Base-by-base conservation (phyloP, 1,139 yeast genomes). In the Sugiyamaella novakii region DNA sequence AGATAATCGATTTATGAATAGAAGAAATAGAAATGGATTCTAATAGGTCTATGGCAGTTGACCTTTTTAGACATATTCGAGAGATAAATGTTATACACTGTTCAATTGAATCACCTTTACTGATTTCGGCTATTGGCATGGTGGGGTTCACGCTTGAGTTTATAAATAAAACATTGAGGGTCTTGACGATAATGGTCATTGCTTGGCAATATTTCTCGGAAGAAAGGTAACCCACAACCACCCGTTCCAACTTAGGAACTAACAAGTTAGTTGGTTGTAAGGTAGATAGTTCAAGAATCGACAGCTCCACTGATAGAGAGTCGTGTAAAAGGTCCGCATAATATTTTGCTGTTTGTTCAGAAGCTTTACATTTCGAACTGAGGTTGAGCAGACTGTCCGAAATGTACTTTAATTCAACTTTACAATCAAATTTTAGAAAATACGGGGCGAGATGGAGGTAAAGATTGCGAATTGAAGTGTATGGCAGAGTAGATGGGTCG, bases 331-430 rank as follows among this genome's bases (percentile, higher is more conserved):
- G 18, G 10, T 17, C 40, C 18, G 15, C 5, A 17, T 18, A 17
- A 10, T 33, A 15, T 3, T 6, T 11, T 25, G 15, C 5, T 3
- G 36, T 18, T 11, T 33, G 5, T 25, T 24, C 19, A 10, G 39
- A 17, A 11, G 27, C 7, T 34, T 27, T 33, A 15, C 33, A 33
- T 33, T 24, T 42, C 14, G 39, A 42, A 31, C 46, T 42, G 8
- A 42, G 25, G 12, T 35, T 42, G 10, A 42, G 18, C n/a, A 42
- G 18, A 25, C 46, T 42, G 27, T 42, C 46, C 7, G 46, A 42
- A 6, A 42, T 34, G 27, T 33, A 42, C 27, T 28, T 42, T 27
- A 42, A 38, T 28, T 42, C 46, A 10, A 8, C n/a, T 25, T 24
- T 11, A 19, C 39, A 22, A 7, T 24, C n/a, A 18, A 33, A 33